These are phyloP conservation scores for Mycena sanguinolenta DNA, from an alignment of 768 basidiomycete genomes.

Conservation along the genomic window DNA sequence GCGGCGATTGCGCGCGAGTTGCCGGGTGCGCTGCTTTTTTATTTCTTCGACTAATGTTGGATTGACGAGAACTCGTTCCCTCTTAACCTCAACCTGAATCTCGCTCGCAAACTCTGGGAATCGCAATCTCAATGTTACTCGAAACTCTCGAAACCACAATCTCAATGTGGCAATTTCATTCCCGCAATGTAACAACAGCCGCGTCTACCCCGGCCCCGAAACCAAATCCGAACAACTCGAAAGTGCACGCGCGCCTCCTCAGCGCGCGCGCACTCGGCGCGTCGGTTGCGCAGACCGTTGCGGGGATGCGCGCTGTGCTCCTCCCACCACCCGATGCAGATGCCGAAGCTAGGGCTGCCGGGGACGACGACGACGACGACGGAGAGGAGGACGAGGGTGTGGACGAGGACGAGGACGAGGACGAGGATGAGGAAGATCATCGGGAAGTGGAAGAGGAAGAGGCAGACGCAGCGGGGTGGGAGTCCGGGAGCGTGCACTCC, in stretches of 20 bases:
- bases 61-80: no score
- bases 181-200: conserved; percentile 38
- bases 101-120: no score
- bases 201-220: conserved; percentile 47
- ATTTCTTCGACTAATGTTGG: no score
- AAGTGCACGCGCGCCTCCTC: conserved; percentile 78
- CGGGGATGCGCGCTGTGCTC: conserved; percentile 60
- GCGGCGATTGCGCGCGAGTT: conserved; percentile 63
- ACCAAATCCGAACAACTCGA: conserved; percentile 61
- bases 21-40: conserved; percentile 26
- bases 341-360: neutral
- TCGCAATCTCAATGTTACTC: no score
- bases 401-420: conserved; percentile 24
- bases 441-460: conserved; percentile 28
- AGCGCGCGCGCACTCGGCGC: conserved; percentile 83
- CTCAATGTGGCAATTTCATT: no score
- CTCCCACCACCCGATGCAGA: conserved; percentile 40
- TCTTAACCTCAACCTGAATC: no score
- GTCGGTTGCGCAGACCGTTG: conserved; percentile 66
- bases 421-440: conserved; percentile 35
- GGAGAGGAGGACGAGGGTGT: conserved; percentile 35
- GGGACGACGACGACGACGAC: conserved; percentile 24
- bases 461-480: conserved; percentile 35
- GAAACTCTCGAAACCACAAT: no score
- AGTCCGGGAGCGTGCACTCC: conserved; percentile 29